Evolutionary conservation across 345 rosid species (phyloP), one percentile per base, ranked within the genome.

Genomic region (Gossypium arboreum): DNA sequence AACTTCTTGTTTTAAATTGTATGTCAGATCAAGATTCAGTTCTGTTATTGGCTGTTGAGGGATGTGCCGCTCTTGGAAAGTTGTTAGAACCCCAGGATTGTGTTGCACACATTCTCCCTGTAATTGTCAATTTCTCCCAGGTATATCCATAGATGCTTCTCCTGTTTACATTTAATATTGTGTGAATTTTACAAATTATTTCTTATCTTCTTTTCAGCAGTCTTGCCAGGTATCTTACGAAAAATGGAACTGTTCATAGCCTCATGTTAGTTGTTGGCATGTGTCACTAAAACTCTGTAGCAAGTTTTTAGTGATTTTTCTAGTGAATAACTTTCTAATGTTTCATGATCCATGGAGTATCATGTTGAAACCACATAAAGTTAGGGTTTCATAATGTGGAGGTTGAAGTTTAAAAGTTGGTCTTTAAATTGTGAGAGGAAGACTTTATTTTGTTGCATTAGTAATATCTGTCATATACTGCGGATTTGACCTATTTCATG

Each of bases 111-210:
- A 86, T 89, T 80, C 91, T 91, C 45, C 93, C 92, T 12, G 89
- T 89, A 47, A 89, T 91, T 75, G 93, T 89, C 81, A 91, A 81
- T 85, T 91, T 89, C 83, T 91, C 96, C 1, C 92, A 88, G 93
- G 97, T 91, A 87, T 65, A 56, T 44, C 45, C 5, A 8, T 52
- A 16, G 15, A 9, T 50, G 52, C 4, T 45, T 67, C 34, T 67
- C 45, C 59, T 6, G 20, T 69, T 16, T 51, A 16, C 22, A 69
- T 51, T 12, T 17, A 51, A 51, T 17, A 25, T 27, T 51, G 4
- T 25, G 58, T 27, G 43, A 50, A 16, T 13, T 47, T 68, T 68
- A 15, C 56, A 8, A 47, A 15, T 25, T 3, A 16, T 48, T 1
- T 15, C 43, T 1, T 48, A 20, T 24, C 41, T 68, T 15, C 12